Percentiles rank a stretch among this genome's conserved stretches.
Conservation (phyloP, 129 eudicot genomes). For the Dittrichia graveolens region DNA sequence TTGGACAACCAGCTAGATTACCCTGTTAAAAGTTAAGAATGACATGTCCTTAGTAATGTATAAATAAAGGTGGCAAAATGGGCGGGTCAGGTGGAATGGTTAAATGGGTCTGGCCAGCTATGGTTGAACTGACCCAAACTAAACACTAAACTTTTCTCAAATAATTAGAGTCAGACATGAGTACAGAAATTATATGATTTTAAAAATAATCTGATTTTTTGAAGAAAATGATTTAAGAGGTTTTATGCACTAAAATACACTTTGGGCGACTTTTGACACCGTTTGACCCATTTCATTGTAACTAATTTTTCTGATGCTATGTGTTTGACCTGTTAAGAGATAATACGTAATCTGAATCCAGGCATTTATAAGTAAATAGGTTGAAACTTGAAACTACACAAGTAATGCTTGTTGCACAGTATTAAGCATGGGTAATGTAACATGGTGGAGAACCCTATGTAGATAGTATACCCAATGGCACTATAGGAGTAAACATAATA, state of each 20-base stretch:
- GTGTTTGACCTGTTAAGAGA: too few species aligned
- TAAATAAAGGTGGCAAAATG: not conserved
- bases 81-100: too few species aligned
- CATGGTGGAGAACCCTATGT: not conserved
- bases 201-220: not conserved
- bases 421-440: not conserved
- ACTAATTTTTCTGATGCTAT: not conserved
- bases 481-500: too few species aligned
- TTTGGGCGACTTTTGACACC: not conserved
- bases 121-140: not conserved
- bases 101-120: not conserved
- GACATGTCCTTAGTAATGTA: conserved; percentile 2
- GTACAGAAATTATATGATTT: not conserved
- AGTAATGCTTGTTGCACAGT: not conserved
- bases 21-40: conserved; percentile 44
- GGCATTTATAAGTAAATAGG: not conserved
- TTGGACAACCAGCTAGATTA: conserved; percentile 67
- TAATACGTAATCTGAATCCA: not conserved
- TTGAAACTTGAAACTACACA: not conserved
- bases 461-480: not conserved
- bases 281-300: not conserved
- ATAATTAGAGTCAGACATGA: not conserved
- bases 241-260: not conserved
- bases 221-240: not conserved
- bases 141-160: not conserved